Evolutionary conservation across 441 rosid genomes (phyloP).

Genomic region (Eruca vesicaria): DNA sequence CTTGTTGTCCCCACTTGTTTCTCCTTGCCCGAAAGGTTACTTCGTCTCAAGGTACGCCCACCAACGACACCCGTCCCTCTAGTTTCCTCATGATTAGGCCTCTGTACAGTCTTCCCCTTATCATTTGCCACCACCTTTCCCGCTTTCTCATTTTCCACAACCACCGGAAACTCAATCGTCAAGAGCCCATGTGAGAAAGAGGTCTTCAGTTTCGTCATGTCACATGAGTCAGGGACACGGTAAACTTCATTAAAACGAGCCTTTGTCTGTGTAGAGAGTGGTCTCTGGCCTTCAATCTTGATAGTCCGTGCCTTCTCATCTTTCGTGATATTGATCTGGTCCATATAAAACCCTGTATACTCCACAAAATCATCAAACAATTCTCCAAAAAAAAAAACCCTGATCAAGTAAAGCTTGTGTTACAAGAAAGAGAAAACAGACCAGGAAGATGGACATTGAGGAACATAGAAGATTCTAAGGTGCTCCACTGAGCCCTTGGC

Average conservation of each 20-base stretch:
- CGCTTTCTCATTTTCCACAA: slow-evolving; percentile 1
- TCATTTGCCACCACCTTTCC: neutral
- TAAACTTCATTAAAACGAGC: slow-evolving; percentile 36
- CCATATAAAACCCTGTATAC: slow-evolving; percentile 32
- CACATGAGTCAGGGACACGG: slow-evolving; percentile 31
- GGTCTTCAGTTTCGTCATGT: slow-evolving; percentile 12
- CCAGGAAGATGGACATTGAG: slow-evolving; percentile 47
- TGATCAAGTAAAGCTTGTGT: neutral
- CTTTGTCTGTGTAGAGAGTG: slow-evolving; percentile 32
- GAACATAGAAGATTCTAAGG: slow-evolving; percentile 26
- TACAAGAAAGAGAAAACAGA: slow-evolving; percentile 5
- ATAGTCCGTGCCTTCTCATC: slow-evolving; percentile 21
- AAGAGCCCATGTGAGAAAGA: slow-evolving; percentile 38
- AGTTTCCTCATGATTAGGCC: slow-evolving; percentile 8
- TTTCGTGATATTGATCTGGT: slow-evolving; percentile 32
- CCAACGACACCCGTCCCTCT: neutral
- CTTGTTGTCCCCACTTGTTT: slow-evolving; percentile 10
- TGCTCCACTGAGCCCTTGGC: slow-evolving; percentile 46
- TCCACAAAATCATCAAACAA: neutral
- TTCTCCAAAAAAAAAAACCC: neutral
- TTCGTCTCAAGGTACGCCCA: slow-evolving; percentile 11
- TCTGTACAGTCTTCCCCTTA: slow-evolving; percentile 13
- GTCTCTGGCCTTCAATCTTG: slow-evolving; percentile 36
- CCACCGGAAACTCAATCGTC: slow-evolving; percentile 27
- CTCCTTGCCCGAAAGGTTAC: slow-evolving; percentile 9